A percentile compares a stretch with the other conserved stretches of the same genome.
Conservation (phyloP, 805 yeast species). For the Barnettozyma californica region DNA sequence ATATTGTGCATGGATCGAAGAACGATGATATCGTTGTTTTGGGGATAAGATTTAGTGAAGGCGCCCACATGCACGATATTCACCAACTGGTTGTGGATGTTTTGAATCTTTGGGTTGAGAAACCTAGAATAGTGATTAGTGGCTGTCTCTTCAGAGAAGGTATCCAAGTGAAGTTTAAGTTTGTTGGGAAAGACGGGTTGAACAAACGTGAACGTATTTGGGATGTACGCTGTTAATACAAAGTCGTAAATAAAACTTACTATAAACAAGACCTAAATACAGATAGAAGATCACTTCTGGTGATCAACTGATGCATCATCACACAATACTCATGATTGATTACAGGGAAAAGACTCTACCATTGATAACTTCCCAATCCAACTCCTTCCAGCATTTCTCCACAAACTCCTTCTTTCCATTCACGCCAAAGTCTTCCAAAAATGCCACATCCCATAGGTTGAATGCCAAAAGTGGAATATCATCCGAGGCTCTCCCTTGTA, state of each 20-base stretch:
- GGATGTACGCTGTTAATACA: not conserved
- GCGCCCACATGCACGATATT: not conserved
- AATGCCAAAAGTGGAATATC: slow-evolving; percentile 67
- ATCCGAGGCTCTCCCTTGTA: slow-evolving; percentile 47
- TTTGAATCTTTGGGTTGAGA: not conserved
- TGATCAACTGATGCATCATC: not conserved
- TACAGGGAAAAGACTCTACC: slow-evolving; percentile 30
- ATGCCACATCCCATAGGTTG: slow-evolving; percentile 89
- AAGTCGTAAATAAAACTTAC: not conserved
- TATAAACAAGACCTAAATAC: not conserved
- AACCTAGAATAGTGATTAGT: not conserved
- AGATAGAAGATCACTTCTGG: not conserved
- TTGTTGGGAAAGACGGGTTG: not conserved
- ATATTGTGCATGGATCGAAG: not conserved
- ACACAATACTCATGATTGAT: not conserved
- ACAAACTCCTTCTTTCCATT: slow-evolving; percentile 66
- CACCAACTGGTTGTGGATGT: not conserved
- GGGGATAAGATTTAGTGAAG: not conserved
- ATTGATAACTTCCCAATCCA: slow-evolving; percentile 79
- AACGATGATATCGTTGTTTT: not conserved
- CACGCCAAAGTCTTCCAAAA: slow-evolving; percentile 77
- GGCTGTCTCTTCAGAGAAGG: not conserved
- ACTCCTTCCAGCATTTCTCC: slow-evolving; percentile 66
- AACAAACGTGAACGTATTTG: not conserved
- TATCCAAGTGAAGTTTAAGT: not conserved